Percentiles rank a stretch among this genome's conserved stretches.
Conservation (phyloP, 768 basidiomycete genomes). For the Mrakia blollopis region DNA sequence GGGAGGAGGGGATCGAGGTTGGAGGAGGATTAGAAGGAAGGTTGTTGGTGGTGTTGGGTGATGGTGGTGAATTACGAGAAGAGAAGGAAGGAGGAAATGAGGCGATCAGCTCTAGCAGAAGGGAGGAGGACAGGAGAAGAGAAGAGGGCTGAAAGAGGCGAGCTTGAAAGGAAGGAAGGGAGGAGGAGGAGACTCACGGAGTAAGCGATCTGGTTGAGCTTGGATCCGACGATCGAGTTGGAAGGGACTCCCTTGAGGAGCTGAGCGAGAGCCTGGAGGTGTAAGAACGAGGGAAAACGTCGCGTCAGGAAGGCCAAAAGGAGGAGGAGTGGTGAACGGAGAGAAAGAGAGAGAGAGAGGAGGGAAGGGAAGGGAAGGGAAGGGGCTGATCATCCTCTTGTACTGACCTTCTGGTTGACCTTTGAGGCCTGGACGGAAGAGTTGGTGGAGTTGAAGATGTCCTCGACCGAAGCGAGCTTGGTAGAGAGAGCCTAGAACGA, state of each 20-base stretch:
- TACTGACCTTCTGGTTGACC: neutral
- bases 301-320: too few species aligned
- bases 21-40: neutral
- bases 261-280: neutral
- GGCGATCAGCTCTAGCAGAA: conserved; percentile 9
- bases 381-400: neutral
- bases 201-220: neutral
- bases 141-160: neutral
- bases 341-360: neutral
- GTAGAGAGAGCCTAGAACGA: neutral
- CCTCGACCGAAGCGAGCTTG: neutral
- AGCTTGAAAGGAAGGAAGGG: too few species aligned
- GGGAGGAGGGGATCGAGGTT: neutral
- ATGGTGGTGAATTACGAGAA: neutral
- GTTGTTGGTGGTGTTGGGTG: too few species aligned
- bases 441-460: neutral
- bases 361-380: neutral
- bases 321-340: too few species aligned
- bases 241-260: neutral
- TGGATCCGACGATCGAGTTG: neutral
- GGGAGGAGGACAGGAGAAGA: neutral
- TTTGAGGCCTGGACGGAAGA: neutral
- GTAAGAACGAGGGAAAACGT: too few species aligned
- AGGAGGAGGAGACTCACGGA: too few species aligned
- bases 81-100: neutral